These are phyloP conservation scores for Novymonas esmeraldas DNA, from an alignment of 208 protist genomes.

Conservation along the genomic window DNA sequence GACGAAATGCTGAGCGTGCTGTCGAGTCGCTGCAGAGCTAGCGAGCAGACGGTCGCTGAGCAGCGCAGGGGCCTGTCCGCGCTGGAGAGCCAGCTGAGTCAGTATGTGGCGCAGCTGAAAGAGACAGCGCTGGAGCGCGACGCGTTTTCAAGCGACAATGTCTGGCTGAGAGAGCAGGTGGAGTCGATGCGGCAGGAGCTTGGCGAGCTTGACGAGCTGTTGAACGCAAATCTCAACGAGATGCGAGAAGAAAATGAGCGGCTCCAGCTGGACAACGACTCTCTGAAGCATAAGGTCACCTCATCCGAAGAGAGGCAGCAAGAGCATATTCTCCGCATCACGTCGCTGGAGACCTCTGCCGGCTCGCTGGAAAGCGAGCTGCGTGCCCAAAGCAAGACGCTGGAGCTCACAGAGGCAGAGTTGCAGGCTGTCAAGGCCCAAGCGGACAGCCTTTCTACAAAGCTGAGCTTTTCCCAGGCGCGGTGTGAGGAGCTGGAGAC, in stretches of 20 bases:
- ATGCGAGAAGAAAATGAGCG: conserved; percentile 79
- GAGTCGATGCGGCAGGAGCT: conserved; percentile 75
- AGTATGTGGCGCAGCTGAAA: conserved; percentile 9
- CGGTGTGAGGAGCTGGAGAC: conserved; percentile 22
- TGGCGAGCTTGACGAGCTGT: conserved; percentile 68
- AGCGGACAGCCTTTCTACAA: conserved; percentile 16
- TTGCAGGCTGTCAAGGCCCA: conserved; percentile 44
- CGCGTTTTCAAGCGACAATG: conserved; percentile 53
- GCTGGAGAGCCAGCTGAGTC: conserved; percentile 27
- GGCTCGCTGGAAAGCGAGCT: conserved; percentile 21
- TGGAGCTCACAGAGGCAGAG: conserved; percentile 56
- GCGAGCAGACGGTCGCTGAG: conserved; percentile 23
- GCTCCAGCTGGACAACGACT: conserved; percentile 40
- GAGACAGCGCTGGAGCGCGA: conserved; percentile 7
- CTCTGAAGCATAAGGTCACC: conserved; percentile 30
- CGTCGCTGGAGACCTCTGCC: conserved; percentile 1
- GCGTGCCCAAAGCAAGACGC: conserved; percentile 50
- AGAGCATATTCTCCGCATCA: not conserved
- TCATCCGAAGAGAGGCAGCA: conserved; percentile 22
- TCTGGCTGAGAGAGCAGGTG: conserved; percentile 63
- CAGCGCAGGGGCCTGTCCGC: conserved; percentile 16
- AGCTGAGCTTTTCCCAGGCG: conserved; percentile 15
- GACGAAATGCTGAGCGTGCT: conserved; percentile 4
- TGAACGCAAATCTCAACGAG: conserved; percentile 76
- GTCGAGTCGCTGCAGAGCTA: conserved; percentile 1